A percentile compares a stretch with the other conserved stretches of the same genome.
These are phyloP conservation scores for Colletotrichum gigasporum DNA, from an alignment of 2,329 filamentous ascomycete species.

Conservation along the genomic window DNA sequence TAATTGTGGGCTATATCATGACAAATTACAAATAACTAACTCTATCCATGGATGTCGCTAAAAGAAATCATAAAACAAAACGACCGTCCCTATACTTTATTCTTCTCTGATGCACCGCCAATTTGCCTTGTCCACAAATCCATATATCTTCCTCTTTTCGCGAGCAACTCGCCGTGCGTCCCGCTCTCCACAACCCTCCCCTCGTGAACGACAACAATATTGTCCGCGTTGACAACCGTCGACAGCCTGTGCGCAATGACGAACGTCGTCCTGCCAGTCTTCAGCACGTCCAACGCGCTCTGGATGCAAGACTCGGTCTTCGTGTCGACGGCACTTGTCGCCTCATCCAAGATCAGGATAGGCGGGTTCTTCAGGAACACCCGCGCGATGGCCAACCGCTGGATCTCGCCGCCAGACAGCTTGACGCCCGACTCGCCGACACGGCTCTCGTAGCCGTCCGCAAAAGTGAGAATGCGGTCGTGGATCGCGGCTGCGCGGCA, in stretches of 20 bases:
- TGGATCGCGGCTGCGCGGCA: conserved; percentile 61
- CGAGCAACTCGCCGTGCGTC: conserved; percentile 48
- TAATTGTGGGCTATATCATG: too few relatives aligned
- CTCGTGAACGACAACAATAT: conserved; percentile 9
- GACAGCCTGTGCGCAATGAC: conserved; percentile 25
- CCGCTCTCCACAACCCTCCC: conserved; percentile 5
- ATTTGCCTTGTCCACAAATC: conserved; percentile 61
- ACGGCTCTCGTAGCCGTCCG: conserved; percentile 65
- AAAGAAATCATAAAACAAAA: not conserved
- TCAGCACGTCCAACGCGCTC: conserved; percentile 62
- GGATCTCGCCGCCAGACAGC: conserved; percentile 76
- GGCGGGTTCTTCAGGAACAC: conserved; percentile 72
- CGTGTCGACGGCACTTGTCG: conserved; percentile 71
- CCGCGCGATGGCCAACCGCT: conserved; percentile 77
- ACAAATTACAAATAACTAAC: not conserved
- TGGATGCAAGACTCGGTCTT: conserved; percentile 73
- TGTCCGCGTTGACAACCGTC: conserved; percentile 14
- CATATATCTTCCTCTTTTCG: conserved; percentile 57
- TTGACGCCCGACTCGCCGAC: conserved; percentile 75
- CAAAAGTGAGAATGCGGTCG: conserved; percentile 63
- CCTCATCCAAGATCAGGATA: conserved; percentile 77
- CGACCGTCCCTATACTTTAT: not conserved
- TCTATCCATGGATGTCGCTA: too few relatives aligned
- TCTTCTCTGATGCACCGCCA: not conserved
- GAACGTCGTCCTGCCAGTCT: conserved; percentile 49